phyloP scores from a whole-genome alignment of 2,329 filamentous ascomycete genomes.

The Diplocarpon rosae region DNA sequence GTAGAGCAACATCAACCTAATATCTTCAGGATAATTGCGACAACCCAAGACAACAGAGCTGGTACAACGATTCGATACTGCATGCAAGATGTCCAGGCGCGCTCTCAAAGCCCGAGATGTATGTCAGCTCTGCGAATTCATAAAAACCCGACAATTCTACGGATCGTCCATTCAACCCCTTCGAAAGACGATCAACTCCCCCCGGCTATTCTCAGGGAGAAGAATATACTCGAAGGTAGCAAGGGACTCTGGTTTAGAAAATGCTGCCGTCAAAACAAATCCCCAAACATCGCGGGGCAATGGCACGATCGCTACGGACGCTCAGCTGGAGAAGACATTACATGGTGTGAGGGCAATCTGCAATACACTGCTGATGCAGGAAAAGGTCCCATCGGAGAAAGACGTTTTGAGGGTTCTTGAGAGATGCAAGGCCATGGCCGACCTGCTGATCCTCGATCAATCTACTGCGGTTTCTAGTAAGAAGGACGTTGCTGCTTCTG shows the following conservation, averaged over 20 bases:
- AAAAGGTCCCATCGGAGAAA: conserved; percentile 18
- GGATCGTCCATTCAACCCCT: not conserved
- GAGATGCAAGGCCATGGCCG: conserved; percentile 18
- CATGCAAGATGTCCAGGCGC: conserved; percentile 31
- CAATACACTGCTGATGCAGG: conserved; percentile 15
- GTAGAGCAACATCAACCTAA: conserved; percentile 7
- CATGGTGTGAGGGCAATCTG: conserved; percentile 14
- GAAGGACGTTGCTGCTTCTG: conserved; percentile 36
- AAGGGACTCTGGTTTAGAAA: not conserved
- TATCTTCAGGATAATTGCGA: not conserved
- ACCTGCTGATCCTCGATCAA: conserved; percentile 19
- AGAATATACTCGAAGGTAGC: conserved; percentile 9
- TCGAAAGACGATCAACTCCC: conserved; percentile 10
- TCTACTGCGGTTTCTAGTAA: conserved; percentile 7
- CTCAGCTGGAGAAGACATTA: conserved; percentile 16
- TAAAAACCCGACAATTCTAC: conserved; percentile 15
- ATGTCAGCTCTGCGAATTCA: conserved; percentile 35
- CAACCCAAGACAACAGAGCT: conserved; percentile 1
- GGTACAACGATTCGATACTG: not conserved
- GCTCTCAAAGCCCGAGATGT: conserved; percentile 27
- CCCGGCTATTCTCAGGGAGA: conserved; percentile 15
- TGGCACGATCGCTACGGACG: conserved; percentile 7
- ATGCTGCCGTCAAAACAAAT: not conserved
- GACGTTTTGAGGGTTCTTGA: conserved; percentile 14
- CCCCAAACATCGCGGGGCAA: not conserved